Base-by-base conservation (phyloP, 148 eudicot species). In the Vaccinium vitisidaea region DNA sequence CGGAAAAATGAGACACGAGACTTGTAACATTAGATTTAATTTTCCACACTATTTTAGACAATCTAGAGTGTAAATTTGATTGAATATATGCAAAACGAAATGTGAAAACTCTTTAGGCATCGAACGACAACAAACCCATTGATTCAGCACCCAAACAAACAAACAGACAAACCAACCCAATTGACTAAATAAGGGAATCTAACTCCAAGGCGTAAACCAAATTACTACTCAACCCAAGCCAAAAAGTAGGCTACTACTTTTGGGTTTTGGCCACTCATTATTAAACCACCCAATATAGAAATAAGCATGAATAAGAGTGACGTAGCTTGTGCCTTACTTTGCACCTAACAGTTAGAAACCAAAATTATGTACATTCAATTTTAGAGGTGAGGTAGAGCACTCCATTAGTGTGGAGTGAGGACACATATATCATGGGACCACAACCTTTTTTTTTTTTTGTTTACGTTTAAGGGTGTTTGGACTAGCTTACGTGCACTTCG, bases 301-400 rank as follows among this genome's bases (percentile, higher is more conserved):
- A 69, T 12, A 69, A 27, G 73, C 73, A 67, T 67, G 73, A 67
- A 67, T 27, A 8, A 43, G 5, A 58, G 32, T 65, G 71, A 65
- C 71, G 74, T 69, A 69, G 74, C 74, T 69, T 69, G 16, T 27
- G 30, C 39, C 39, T 69, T 69, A 13, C 71, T 65, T 65, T 12
- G 70, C 71, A 65, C 71, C 70, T n/a, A 65, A 65, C 71, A 65
- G 3, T 63, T 63, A 36, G 32, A 14, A 15, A 12, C 75, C 19
- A 71, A 56, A 71, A 32, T 71, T 30, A 32, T 30, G 75, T 65
- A 23, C 30, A 65, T 65, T 65, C 71, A 65, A 65, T 65, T 65
- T 65, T 65, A 65, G 71, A 65, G 71, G 71, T 23, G 71, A 65
- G 71, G 71, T 23, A 65, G 71, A 43, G 46, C 6, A 65, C 71